A percentile compares a stretch with the other conserved stretches of the same genome.
These are phyloP conservation scores for Magnolia officinalis DNA, from an alignment of 164 flowering plant species.

Conservation along the genomic window DNA sequence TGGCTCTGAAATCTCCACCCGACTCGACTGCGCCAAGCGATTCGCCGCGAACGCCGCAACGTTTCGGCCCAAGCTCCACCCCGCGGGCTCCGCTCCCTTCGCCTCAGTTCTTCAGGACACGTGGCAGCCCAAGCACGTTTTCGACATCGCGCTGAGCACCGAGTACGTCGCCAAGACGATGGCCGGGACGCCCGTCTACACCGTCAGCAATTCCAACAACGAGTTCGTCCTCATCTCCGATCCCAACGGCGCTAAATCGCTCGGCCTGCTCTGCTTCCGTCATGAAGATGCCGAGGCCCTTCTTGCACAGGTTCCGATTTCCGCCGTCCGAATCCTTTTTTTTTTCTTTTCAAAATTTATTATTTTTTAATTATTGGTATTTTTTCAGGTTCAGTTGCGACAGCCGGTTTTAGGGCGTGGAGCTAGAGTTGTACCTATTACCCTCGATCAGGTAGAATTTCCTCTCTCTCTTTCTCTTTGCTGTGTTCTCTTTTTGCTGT, in stretches of 20 bases:
- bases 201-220: conserved; percentile 82
- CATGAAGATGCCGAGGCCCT: conserved; percentile 85
- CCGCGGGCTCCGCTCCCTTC: not conserved
- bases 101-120: conserved; percentile 27
- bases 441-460: conserved; percentile 76
- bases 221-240: conserved; percentile 93
- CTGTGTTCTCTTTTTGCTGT: not conserved
- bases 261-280: conserved; percentile 86
- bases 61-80: not conserved
- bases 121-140: conserved; percentile 30
- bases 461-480: not conserved
- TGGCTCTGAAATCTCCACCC: conserved; percentile 46
- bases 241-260: conserved; percentile 63
- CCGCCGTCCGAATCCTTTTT: not conserved
- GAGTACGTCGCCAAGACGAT: conserved; percentile 70
- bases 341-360: not conserved
- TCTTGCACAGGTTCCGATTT: conserved; percentile 67
- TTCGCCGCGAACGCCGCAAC: conserved; percentile 23
- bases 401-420: conserved; percentile 52
- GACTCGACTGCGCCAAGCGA: conserved; percentile 49
- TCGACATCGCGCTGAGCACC: conserved; percentile 42
- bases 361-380: not conserved
- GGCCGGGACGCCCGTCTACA: conserved; percentile 75
- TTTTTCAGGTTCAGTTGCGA: conserved; percentile 54
- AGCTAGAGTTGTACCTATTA: conserved; percentile 83